Conservation (phyloP, 164 flowering plant genomes). For the Umbilicus rupestris region DNA sequence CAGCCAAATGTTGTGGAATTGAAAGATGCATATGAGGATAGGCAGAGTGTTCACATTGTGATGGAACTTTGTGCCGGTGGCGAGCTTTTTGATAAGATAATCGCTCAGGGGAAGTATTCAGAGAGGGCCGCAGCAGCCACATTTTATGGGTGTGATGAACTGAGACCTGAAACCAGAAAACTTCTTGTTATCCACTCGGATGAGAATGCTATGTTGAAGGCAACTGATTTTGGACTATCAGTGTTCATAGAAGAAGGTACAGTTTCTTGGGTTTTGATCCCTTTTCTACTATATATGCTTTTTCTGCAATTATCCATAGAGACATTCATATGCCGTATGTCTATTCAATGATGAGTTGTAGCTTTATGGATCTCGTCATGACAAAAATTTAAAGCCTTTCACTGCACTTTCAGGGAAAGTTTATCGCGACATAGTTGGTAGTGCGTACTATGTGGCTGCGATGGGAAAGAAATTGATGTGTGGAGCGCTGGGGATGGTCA, state of each 20-base stretch:
- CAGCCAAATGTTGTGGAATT: slow-evolving; percentile 67
- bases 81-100: slow-evolving; percentile 69
- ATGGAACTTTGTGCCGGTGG: slow-evolving; percentile 84
- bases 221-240: slow-evolving; percentile 75
- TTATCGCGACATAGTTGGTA: slow-evolving; percentile 67
- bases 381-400: neutral
- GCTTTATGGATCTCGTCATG: too few relatives aligned
- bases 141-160: slow-evolving; percentile 81
- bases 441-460: slow-evolving; percentile 82
- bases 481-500: slow-evolving; percentile 98
- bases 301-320: neutral
- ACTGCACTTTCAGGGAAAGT: slow-evolving; percentile 36
- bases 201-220: slow-evolving; percentile 44
- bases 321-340: neutral
- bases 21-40: slow-evolving; percentile 69
- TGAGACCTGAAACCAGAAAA: slow-evolving; percentile 74
- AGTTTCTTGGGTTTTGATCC: slow-evolving; percentile 3
- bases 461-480: slow-evolving; percentile 85
- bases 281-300: neutral
- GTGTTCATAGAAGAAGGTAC: slow-evolving; percentile 80
- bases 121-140: slow-evolving; percentile 56
- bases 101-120: slow-evolving; percentile 59
- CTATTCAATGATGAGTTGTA: neutral
- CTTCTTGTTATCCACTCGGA: slow-evolving; percentile 57
- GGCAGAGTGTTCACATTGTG: slow-evolving; percentile 52